These are phyloP conservation scores for Didymella arachidicola DNA, from an alignment of 2,329 filamentous ascomycete species.

Conservation along the genomic window DNA sequence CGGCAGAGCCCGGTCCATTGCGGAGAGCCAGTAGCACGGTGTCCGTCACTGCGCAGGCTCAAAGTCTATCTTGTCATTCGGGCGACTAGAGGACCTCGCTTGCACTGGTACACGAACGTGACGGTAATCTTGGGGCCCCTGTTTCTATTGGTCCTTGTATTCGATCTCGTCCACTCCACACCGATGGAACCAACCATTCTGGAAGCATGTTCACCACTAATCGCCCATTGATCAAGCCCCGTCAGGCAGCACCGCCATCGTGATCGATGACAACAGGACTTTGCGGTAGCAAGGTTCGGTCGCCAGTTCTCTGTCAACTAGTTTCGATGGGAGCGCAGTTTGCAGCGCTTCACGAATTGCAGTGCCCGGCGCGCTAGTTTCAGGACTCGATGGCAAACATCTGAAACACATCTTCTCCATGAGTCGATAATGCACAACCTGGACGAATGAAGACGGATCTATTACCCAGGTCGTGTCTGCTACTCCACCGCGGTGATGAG, in stretches of 20 bases:
- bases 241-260: background rate
- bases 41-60: background rate
- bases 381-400: background rate
- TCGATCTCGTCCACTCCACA: background rate
- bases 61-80: background rate
- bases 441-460: background rate
- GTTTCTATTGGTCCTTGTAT: conserved; percentile 5
- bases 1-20: background rate
- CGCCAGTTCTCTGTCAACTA: background rate
- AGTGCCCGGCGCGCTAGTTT: background rate
- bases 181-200: conserved; percentile 1
- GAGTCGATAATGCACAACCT: background rate
- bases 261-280: background rate
- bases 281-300: background rate
- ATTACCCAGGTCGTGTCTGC: background rate
- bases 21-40: background rate
- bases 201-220: conserved; percentile 14
- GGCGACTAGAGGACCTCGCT: conserved; percentile 5
- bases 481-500: conserved; percentile 1
- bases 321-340: background rate
- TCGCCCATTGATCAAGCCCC: conserved; percentile 1
- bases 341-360: background rate
- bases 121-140: background rate
- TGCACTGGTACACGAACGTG: conserved; percentile 5
- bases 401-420: conserved; percentile 12